Conservation (phyloP, 257 asterid species). For the Leptodermis oblonga region DNA sequence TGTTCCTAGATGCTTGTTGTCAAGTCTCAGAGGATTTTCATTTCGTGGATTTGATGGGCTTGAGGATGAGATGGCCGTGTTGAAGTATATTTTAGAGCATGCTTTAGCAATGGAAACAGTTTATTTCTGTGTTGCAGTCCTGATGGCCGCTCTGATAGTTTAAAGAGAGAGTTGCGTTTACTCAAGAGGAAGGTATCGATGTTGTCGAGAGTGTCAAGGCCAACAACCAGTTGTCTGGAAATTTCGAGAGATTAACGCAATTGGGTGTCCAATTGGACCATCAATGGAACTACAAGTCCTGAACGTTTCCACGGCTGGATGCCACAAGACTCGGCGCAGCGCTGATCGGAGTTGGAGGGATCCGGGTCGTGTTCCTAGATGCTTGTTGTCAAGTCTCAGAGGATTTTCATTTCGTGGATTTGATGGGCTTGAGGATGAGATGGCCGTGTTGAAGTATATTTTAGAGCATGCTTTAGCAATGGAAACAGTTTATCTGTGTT, state of each 20-base stretch:
- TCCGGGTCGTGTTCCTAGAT: not conserved
- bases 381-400: not conserved
- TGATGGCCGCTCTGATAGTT: no score
- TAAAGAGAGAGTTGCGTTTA: no score
- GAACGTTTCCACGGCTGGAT: not conserved
- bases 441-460: not conserved
- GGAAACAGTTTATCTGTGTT: not conserved
- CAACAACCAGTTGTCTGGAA: not conserved
- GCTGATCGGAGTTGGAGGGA: no score
- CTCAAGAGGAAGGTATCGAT: no score
- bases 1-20: not conserved
- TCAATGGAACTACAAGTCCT: not conserved
- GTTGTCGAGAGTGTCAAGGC: no score
- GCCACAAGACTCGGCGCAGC: no score
- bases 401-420: not conserved
- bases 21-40: not conserved
- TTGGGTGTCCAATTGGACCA: not conserved
- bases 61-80: not conserved
- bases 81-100: not conserved
- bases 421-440: not conserved
- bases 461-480: not conserved
- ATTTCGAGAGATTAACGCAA: not conserved
- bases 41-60: not conserved
- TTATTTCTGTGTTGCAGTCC: no score
- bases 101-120: not conserved